Conservation (phyloP, 2,329 filamentous ascomycete species). For the Rosellinia necatrix region DNA sequence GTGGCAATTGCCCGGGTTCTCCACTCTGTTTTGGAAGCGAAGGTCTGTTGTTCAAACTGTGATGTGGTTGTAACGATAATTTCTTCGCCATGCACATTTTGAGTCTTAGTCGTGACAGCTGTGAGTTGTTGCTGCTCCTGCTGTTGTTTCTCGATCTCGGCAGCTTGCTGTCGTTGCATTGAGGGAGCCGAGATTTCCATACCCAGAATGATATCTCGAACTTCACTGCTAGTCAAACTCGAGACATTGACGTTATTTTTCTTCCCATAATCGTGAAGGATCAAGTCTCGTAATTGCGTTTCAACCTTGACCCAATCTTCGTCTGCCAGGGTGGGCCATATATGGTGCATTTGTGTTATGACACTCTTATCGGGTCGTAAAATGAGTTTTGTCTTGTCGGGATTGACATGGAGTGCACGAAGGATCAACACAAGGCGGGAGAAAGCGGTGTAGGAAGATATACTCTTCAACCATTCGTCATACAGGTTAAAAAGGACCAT, state of each 20-base stretch:
- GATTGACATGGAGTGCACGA: slow-evolving; percentile 94
- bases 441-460: slow-evolving; percentile 98
- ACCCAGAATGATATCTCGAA: slow-evolving; percentile 96
- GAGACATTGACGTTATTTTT: slow-evolving; percentile 99
- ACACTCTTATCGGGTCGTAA: slow-evolving; percentile 96
- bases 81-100: slow-evolving; percentile 95
- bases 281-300: slow-evolving; percentile 90
- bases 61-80: slow-evolving; percentile 98
- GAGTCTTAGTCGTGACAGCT: slow-evolving; percentile 96
- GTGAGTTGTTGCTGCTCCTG: slow-evolving; percentile 96
- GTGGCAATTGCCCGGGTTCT: slow-evolving; percentile 95
- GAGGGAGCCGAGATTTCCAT: slow-evolving; percentile 99
- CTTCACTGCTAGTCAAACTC: slow-evolving; percentile 93
- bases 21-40: slow-evolving; percentile 99
- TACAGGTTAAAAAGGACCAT: slow-evolving; percentile 99
- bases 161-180: slow-evolving; percentile 96
- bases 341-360: slow-evolving; percentile 97
- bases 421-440: slow-evolving; percentile 92
- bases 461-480: slow-evolving; percentile 97
- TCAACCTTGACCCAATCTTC: slow-evolving; percentile 99
- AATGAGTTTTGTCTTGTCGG: slow-evolving; percentile 96
- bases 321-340: slow-evolving; percentile 92
- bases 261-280: slow-evolving; percentile 98
- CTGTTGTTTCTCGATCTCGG: slow-evolving; percentile 98
- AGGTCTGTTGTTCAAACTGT: slow-evolving; percentile 96